phyloP scores from a whole-genome alignment of 768 basidiomycete genomes.

The Pisolithus orientalis region DNA sequence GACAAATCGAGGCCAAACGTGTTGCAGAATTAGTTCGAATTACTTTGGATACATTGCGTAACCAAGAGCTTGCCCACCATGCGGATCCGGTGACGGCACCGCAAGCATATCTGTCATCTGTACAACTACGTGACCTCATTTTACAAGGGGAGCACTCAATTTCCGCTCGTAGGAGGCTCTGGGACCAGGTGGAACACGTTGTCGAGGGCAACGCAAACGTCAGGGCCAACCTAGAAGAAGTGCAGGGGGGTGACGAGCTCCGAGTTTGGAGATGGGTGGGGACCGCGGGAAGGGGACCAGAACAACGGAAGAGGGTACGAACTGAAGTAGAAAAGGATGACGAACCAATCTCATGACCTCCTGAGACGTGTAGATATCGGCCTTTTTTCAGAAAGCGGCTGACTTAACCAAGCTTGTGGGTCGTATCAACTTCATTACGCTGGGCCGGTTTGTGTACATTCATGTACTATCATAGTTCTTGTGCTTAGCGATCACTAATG shows the following conservation, averaged over 20 bases:
- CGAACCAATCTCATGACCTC: constrained; percentile 17
- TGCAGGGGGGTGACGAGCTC: constrained; percentile 79
- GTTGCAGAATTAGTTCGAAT: constrained; percentile 72
- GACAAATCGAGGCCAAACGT: constrained; percentile 53
- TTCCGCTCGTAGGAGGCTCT: constrained; percentile 55
- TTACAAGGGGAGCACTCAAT: constrained; percentile 79
- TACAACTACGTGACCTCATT: constrained; percentile 84
- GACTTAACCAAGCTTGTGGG: not conserved
- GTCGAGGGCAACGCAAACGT: constrained; percentile 93
- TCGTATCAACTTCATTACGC: too few species aligned
- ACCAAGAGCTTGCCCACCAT: constrained; percentile 79
- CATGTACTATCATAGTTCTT: not conserved
- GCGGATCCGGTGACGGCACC: constrained; percentile 73
- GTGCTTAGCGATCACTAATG: constrained; percentile 12
- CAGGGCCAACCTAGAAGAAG: constrained; percentile 76
- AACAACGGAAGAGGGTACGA: constrained; percentile 29
- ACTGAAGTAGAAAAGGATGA: constrained; percentile 22
- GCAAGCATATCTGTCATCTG: constrained; percentile 72
- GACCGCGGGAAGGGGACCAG: constrained; percentile 28
- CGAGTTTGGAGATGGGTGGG: constrained; percentile 93
- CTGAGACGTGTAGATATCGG: constrained; percentile 8
- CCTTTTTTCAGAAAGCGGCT: not conserved
- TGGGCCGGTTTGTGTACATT: too few species aligned
- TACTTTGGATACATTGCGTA: constrained; percentile 72
- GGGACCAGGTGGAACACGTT: constrained; percentile 77